Percentiles rank a stretch among this genome's conserved stretches.
Evolutionary conservation across 1,284 basidiomycete genomes (phyloP).

Genomic region (Ustilago trichophora): DNA sequence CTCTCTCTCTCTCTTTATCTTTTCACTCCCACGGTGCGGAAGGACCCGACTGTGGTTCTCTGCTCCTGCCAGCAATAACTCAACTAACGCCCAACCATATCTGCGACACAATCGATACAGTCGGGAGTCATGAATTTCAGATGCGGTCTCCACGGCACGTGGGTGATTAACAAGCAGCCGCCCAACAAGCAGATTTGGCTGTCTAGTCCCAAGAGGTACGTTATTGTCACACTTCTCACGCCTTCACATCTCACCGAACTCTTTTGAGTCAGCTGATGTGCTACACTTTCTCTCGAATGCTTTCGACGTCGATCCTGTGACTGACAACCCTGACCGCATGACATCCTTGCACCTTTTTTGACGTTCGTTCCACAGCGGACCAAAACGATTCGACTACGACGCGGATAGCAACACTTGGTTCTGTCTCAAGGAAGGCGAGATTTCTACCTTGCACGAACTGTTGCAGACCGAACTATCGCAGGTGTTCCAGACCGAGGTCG

Average conservation of each 20-base stretch:
- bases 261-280: too few species aligned
- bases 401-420: conserved; percentile 51
- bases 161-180: conserved; percentile 99
- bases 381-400: conserved; percentile 65
- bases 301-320: too few species aligned
- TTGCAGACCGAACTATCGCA: conserved; percentile 52
- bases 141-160: conserved; percentile 86
- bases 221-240: too few species aligned
- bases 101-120: too few species aligned
- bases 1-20: not conserved
- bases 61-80: too few species aligned
- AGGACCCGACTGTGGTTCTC: too few species aligned
- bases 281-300: too few species aligned
- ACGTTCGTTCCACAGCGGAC: conserved; percentile 61
- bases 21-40: too few species aligned
- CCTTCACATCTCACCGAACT: too few species aligned
- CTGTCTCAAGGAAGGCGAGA: conserved; percentile 56
- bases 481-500: conserved; percentile 48
- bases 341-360: too few species aligned
- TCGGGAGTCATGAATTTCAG: conserved; percentile 88
- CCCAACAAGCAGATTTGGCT: conserved; percentile 99
- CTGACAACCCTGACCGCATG: too few species aligned
- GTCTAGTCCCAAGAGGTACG: conserved; percentile 75
- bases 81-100: too few species aligned
- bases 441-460: conserved; percentile 47